Conservation (phyloP, 2,329 filamentous ascomycete species). For the Aspergillus sp. region DNA sequence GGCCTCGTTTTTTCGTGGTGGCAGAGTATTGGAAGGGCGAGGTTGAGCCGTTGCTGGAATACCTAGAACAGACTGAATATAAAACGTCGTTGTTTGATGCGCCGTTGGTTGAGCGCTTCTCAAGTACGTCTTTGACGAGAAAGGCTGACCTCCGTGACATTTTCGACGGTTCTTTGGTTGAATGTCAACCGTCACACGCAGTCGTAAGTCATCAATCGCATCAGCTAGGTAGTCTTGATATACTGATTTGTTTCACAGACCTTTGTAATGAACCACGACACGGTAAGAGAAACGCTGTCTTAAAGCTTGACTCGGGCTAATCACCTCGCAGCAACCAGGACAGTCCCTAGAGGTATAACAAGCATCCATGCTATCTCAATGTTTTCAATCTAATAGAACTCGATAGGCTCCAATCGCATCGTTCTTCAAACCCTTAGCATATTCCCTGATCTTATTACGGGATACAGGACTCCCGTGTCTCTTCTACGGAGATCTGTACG, state of each 20-base stretch:
- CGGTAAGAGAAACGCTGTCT: conserved; percentile 34
- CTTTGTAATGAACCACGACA: conserved; percentile 72
- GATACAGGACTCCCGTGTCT: conserved; percentile 63
- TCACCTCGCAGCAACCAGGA: conserved; percentile 52
- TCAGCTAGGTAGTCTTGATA: not conserved
- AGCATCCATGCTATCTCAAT: not conserved
- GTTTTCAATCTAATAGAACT: not conserved
- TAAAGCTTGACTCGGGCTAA: not conserved
- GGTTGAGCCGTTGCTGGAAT: conserved; percentile 54
- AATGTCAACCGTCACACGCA: conserved; percentile 54
- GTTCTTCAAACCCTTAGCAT: conserved; percentile 71
- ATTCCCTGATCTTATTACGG: conserved; percentile 68
- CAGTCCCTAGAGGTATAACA: conserved; percentile 57
- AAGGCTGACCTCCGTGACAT: conserved; percentile 63
- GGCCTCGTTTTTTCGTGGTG: conserved; percentile 61
- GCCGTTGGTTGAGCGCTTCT: conserved; percentile 68
- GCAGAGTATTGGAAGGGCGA: conserved; percentile 70
- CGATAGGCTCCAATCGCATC: conserved; percentile 58
- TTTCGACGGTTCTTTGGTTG: conserved; percentile 61
- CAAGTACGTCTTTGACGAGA: conserved; percentile 55
- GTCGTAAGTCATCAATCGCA: conserved; percentile 48
- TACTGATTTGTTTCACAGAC: conserved; percentile 53
- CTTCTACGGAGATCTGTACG: conserved; percentile 71
- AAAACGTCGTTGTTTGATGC: conserved; percentile 66
- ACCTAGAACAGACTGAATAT: conserved; percentile 58